These are phyloP conservation scores for Lablab purpureus DNA, from an alignment of 306 rosid species.

Conservation along the genomic window DNA sequence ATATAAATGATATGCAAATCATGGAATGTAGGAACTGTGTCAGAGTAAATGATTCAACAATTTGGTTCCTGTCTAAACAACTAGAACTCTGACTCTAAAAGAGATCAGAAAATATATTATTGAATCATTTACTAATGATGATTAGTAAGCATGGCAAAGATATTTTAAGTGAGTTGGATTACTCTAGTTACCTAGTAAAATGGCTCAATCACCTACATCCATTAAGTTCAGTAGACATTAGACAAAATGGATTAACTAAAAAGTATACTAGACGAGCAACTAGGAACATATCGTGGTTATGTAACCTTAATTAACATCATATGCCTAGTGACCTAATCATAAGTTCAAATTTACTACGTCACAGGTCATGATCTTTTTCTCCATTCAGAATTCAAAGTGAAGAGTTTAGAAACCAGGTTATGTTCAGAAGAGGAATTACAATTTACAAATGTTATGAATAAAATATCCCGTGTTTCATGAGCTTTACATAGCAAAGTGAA, in stretches of 20 bases:
- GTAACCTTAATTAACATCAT: slow-evolving; percentile 10
- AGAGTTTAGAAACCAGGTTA: not conserved
- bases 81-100: not conserved
- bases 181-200: slow-evolving; percentile 10
- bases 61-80: slow-evolving; percentile 13
- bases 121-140: not conserved
- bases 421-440: slow-evolving; percentile 13
- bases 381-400: not conserved
- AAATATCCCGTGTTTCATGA: not conserved
- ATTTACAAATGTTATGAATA: too few species aligned
- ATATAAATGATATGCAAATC: not conserved
- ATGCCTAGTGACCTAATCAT: not conserved
- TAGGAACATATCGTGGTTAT: not conserved
- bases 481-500: not conserved
- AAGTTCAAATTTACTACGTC: not conserved
- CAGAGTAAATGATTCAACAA: not conserved
- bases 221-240: not conserved
- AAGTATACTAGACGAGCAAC: not conserved
- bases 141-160: slow-evolving; percentile 8
- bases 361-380: not conserved
- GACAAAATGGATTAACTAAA: slow-evolving; percentile 3
- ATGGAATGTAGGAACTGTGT: not conserved
- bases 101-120: slow-evolving; percentile 9
- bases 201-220: not conserved
- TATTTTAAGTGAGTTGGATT: not conserved